Percentiles rank a stretch among this genome's conserved stretches.
Conservation (phyloP, 2,329 filamentous ascomycete genomes). For the Trichophaea hybrida region DNA sequence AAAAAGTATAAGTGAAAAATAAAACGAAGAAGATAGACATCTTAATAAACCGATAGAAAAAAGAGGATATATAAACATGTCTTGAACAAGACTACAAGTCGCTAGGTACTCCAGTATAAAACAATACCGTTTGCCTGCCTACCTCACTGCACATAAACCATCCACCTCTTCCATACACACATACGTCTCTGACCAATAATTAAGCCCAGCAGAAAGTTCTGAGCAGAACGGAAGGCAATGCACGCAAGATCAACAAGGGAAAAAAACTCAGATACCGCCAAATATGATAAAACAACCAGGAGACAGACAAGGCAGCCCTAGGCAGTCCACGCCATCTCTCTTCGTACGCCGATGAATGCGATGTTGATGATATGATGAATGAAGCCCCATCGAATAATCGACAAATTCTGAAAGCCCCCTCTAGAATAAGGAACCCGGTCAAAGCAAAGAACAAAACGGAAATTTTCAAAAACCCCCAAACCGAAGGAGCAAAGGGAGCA, state of each 20-base stretch:
- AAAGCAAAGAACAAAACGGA: slow-evolving; percentile 9
- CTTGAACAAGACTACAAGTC: too few species aligned
- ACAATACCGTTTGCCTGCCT: neutral
- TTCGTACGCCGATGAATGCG: slow-evolving; percentile 3
- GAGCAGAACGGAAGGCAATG: neutral
- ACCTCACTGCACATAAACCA: neutral
- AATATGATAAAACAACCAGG: slow-evolving; percentile 9
- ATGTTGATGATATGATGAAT: neutral
- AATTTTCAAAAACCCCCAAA: slow-evolving; percentile 28
- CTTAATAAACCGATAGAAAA: too few species aligned
- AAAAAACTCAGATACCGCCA: slow-evolving; percentile 8
- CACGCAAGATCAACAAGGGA: slow-evolving; percentile 11
- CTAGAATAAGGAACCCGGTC: neutral
- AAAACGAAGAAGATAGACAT: too few species aligned
- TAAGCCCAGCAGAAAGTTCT: neutral
- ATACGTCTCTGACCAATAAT: neutral
- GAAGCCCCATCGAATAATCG: neutral
- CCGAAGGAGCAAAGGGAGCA: slow-evolving; percentile 4
- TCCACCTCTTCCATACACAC: neutral
- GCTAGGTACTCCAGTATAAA: neutral
- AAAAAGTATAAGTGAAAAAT: too few species aligned
- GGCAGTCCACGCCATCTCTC: neutral
- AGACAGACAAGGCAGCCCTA: neutral
- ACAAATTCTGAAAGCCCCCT: neutral
- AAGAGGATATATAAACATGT: too few species aligned